Evolutionary conservation across 208 protist species (phyloP).

Genomic region (Zelonia costaricensis): DNA sequence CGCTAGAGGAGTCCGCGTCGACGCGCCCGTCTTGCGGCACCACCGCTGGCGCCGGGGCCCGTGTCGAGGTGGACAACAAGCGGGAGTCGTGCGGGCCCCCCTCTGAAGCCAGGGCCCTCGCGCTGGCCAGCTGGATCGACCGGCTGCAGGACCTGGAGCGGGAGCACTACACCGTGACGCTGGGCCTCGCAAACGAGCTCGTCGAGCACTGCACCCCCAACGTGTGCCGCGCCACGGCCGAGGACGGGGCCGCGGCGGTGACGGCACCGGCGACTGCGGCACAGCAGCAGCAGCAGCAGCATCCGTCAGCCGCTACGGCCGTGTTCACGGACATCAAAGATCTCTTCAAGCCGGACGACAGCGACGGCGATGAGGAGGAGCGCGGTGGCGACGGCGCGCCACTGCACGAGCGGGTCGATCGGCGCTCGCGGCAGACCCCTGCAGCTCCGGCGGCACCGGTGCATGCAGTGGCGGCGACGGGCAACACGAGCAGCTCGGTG

Average conservation of each 20-base stretch:
- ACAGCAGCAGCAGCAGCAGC: not conserved
- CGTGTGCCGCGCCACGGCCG: not conserved
- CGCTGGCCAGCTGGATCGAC: constrained; percentile 50
- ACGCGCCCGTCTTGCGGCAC: too few relatives aligned
- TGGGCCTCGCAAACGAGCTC: constrained; percentile 28
- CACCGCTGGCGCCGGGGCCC: too few relatives aligned
- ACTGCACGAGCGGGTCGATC: constrained; percentile 6
- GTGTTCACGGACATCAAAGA: constrained; percentile 1
- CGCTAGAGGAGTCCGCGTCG: not conserved
- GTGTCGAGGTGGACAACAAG: not conserved
- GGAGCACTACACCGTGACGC: constrained; percentile 54
- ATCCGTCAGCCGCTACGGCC: too few relatives aligned
- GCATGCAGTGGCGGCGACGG: too few relatives aligned
- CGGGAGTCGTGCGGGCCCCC: not conserved
- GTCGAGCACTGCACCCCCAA: constrained; percentile 17
- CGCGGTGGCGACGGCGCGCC: not conserved
- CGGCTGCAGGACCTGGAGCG: constrained; percentile 50
- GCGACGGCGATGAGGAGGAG: constrained; percentile 14
- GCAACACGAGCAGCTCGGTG: too few relatives aligned
- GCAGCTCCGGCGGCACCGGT: too few relatives aligned
- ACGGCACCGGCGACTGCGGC: not conserved
- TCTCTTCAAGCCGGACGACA: constrained; percentile 21
- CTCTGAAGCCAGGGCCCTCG: not conserved
- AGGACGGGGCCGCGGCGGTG: not conserved
- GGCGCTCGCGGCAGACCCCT: too few relatives aligned